Conservation (phyloP, 2,329 filamentous ascomycete species). For the Cladobotryum protrusum region DNA sequence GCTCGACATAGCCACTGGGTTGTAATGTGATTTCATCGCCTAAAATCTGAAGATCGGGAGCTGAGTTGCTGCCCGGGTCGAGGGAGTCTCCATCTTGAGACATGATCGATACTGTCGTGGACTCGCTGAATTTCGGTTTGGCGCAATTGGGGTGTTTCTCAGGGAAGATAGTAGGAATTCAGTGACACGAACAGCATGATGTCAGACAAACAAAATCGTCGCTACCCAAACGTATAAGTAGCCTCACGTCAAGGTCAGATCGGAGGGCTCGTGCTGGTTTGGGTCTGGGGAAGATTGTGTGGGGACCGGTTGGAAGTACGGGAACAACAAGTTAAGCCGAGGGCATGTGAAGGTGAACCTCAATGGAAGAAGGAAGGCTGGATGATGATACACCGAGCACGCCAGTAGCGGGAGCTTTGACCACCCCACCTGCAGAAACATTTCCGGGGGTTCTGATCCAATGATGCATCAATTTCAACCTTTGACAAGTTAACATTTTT, state of each 20-base stretch:
- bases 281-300: conserved; percentile 8
- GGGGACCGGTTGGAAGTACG: conserved; percentile 1
- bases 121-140: neutral
- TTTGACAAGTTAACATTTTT: no score
- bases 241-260: neutral
- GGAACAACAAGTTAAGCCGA: conserved; percentile 1
- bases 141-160: neutral
- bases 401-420: conserved; percentile 14
- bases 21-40: conserved; percentile 69
- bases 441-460: neutral
- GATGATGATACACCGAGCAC: no score
- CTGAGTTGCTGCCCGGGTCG: conserved; percentile 37
- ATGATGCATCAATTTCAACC: no score
- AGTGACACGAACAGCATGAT: conserved; percentile 3
- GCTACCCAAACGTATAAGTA: neutral
- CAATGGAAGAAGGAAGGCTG: conserved; percentile 3
- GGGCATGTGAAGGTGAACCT: conserved; percentile 6
- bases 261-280: conserved; percentile 7
- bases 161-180: neutral
- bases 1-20: conserved; percentile 61
- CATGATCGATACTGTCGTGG: conserved; percentile 19
- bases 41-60: conserved; percentile 72
- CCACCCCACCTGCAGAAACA: conserved; percentile 12
- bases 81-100: conserved; percentile 23
- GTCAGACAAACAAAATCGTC: neutral